These are phyloP conservation scores for Blastocystis sp. DNA, from an alignment of 352 stramenopile species.

Conservation along the genomic window DNA sequence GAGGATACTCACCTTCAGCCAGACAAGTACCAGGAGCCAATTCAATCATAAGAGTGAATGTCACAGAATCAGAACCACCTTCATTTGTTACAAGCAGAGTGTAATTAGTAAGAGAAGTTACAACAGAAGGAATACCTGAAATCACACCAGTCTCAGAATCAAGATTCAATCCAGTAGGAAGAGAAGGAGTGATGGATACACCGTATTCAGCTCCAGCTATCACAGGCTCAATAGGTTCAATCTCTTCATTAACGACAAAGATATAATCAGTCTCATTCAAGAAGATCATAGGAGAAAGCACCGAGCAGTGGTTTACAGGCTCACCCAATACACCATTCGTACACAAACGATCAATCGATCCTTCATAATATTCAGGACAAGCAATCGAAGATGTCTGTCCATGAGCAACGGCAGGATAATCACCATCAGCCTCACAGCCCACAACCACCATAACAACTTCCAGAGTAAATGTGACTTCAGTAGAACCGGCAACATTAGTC, in stretches of 20 bases:
- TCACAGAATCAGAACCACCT: neutral
- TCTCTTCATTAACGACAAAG: conserved; percentile 27
- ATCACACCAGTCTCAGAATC: conserved; percentile 25
- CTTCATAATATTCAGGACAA: conserved; percentile 9
- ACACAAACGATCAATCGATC: conserved; percentile 27
- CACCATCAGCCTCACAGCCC: conserved; percentile 14
- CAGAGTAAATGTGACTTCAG: neutral
- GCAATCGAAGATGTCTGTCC: neutral
- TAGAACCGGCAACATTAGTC: neutral
- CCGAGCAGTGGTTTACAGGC: neutral
- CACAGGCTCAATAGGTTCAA: conserved; percentile 24
- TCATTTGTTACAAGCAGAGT: conserved; percentile 8
- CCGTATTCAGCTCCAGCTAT: neutral
- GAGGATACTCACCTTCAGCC: neutral
- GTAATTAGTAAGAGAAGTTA: neutral
- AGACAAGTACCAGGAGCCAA: neutral
- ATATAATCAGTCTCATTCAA: neutral
- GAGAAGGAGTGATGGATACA: neutral
- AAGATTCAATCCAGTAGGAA: conserved; percentile 16
- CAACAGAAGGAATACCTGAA: neutral
- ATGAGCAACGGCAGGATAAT: neutral
- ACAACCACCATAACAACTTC: neutral
- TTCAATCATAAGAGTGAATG: neutral
- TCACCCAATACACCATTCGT: neutral
- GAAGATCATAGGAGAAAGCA: conserved; percentile 3